Evolutionary conservation across 1,139 yeast species (phyloP), one percentile per base, ranked within the genome.

Genomic region (Debaryomycetaceae sp.): DNA sequence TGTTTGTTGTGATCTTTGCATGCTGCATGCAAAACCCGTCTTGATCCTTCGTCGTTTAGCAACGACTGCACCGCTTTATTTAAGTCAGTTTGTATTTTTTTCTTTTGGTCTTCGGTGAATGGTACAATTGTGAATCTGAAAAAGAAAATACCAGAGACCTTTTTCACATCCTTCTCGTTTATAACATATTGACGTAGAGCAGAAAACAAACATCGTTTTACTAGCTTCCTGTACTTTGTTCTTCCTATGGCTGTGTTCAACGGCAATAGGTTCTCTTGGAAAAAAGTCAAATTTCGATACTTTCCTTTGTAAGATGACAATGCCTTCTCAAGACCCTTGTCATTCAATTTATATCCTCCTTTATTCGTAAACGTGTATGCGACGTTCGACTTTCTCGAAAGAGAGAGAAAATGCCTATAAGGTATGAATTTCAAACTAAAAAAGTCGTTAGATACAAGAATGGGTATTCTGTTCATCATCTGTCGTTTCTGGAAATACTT

Each of bases 91-190:
- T 62, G 52, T 17, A 78, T 62, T 23, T 54, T 51, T 1, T 52
- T 45, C 40, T 60, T 45, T 17, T 76, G 78, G 1, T 52, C 49
- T 1, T 56, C 54, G 6, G 50, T 48, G 0, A 63, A 62, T 0
- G 87, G 84, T 4, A 72, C 68, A 11, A 64, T 52, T 6, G 50
- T 46, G 17, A 73, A 56, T 8, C 60, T 54, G 45, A 77, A 69
- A 36, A 68, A 59, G 52, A 76, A 84, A 6, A 78, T 55, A 1
- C 78, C 78, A n/a, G 66, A 53, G 3, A 68, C 64, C 20, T 44
- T 54, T 1, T 45, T 47, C 5, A 55, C 43, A 1, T 55, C 54
- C 4, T 49, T 41, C 6, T 47, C 44, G 20, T 24, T 36, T 20
- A 43, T 43, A 6, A 57, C 56, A n/a, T 47, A 41, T 33, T 49